These are phyloP conservation scores for Alternaria gaisen DNA, from an alignment of 2,329 filamentous ascomycete genomes.

Conservation along the genomic window DNA sequence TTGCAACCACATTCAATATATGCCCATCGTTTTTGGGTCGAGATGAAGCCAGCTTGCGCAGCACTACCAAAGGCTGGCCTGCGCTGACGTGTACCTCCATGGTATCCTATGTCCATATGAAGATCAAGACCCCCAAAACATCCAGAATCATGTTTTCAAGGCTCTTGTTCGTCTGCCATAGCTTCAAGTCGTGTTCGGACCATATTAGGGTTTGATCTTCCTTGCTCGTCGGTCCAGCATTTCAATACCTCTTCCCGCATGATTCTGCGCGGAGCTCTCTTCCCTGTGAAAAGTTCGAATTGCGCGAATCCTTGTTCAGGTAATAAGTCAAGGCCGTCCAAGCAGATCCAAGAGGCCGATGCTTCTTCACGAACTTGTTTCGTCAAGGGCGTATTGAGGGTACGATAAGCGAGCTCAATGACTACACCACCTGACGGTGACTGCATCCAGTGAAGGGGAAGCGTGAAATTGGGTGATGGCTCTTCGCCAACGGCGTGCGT, in stretches of 20 bases:
- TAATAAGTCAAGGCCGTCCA: slow-evolving; percentile 78
- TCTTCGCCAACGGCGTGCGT: slow-evolving; percentile 70
- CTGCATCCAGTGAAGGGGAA: slow-evolving; percentile 73
- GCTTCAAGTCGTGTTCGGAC: slow-evolving; percentile 40
- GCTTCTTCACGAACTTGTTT: slow-evolving; percentile 70
- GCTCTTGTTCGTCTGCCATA: slow-evolving; percentile 39
- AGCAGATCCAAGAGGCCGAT: slow-evolving; percentile 74
- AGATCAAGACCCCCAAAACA: not conserved
- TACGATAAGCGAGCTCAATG: slow-evolving; percentile 76
- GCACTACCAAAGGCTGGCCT: not conserved
- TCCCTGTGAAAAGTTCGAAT: slow-evolving; percentile 80
- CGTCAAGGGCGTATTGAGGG: slow-evolving; percentile 74
- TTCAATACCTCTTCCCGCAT: slow-evolving; percentile 72
- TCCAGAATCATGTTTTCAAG: slow-evolving; percentile 19
- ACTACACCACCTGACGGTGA: slow-evolving; percentile 81
- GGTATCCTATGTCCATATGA: fast-evolving
- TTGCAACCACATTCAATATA: not conserved
- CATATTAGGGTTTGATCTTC: slow-evolving; percentile 35
- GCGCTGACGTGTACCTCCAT: not conserved
- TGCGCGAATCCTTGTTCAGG: slow-evolving; percentile 82
- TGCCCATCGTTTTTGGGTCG: not conserved
- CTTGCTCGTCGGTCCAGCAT: slow-evolving; percentile 42
- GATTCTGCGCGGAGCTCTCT: slow-evolving; percentile 72
- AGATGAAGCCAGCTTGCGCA: not conserved
- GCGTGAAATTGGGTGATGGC: slow-evolving; percentile 72